A percentile compares a stretch with the other conserved stretches of the same genome.
These are phyloP conservation scores for Nannochloris sp. DNA, from an alignment of 139 green algal genomes.

Conservation along the genomic window DNA sequence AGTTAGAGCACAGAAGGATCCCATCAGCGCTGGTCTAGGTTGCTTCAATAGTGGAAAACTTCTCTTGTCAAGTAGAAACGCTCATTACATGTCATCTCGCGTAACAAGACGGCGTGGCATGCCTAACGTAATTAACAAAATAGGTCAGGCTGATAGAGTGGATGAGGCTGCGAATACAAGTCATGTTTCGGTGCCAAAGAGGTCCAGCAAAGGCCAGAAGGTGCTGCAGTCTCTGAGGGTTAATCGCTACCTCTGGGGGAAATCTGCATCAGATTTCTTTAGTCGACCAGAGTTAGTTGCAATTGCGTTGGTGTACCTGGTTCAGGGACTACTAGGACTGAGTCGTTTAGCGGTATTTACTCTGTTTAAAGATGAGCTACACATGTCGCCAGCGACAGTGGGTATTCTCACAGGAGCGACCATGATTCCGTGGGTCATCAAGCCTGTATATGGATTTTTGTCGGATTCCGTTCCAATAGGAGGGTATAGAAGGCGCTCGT, in stretches of 20 bases:
- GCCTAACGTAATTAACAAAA: no score
- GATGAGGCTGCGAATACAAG: no score
- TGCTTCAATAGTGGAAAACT: no score
- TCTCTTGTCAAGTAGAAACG: no score
- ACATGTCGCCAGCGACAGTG: conserved; percentile 74
- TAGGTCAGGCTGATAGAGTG: no score
- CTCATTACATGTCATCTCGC: no score
- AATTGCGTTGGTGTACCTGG: conserved; percentile 77
- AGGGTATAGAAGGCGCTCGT: conserved; percentile 79
- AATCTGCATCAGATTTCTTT: background rate
- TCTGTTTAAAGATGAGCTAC: conserved; percentile 89
- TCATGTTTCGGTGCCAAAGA: no score
- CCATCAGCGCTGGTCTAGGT: no score
- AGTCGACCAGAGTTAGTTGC: conserved; percentile 3
- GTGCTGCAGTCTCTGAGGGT: background rate
- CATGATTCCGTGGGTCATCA: conserved; percentile 58
- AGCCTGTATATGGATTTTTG: conserved; percentile 92
- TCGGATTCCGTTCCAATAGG: conserved; percentile 85
- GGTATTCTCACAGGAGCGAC: conserved; percentile 8
- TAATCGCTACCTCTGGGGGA: background rate
- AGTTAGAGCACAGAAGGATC: no score
- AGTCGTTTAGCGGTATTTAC: conserved; percentile 76
- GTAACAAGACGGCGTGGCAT: no score
- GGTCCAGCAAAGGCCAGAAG: background rate
- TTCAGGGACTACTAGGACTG: conserved; percentile 89